Base-by-base conservation (phyloP, 2,329 filamentous ascomycete genomes). In the Scopulariopsis brevicaulis region DNA sequence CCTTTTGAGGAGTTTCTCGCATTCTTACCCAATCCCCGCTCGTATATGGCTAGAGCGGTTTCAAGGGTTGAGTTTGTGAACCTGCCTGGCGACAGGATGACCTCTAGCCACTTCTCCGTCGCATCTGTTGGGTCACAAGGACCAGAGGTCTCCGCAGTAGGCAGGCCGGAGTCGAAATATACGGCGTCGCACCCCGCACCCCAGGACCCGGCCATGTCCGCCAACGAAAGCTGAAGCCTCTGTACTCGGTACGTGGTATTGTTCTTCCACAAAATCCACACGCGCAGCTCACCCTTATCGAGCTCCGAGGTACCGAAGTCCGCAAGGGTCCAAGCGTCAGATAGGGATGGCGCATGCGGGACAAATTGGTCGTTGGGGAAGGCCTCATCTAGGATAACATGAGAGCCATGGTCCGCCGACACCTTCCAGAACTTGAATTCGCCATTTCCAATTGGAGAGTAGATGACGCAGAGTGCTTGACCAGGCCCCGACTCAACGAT, bases 391-490 rank as follows among this genome's bases (percentile, higher is more conserved):
- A 95, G 77, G 10, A 84, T 77, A 22, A 90, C 69, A 2, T 74
- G 77, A 64, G 87, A 78, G 64, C 80, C 80, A 57, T 85, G 82
- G 63, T 85, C 82, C 20, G 87, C 81, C 57, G 82, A 82, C n/a
- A 84, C 72, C 62, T 75, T 79, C 90, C 92, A 99, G 68, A 99
- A 92, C 70, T 96, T 97, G 78, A 99, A 97, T 67, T 93, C 87
- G 40, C 94, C 89, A 48, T 85, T 82, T 34, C 91, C 88, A 62
- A 94, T 84, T 0, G 94, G 93, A 12, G 92, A 96, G 70, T 91
- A 96, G 10, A 90, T 93, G 43, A 90, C 84, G 57, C 93, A 81
- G 15, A 83, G 69, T 46, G 79, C 74, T 57, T 76, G 75, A 18
- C 81, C 81, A 28, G 76, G 73, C 50, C 68, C 74, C 48, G 73